These are phyloP conservation scores for Funneliformis mosseae DNA, from an alignment of 192 early-diverging fungal genomes.

Conservation along the genomic window DNA sequence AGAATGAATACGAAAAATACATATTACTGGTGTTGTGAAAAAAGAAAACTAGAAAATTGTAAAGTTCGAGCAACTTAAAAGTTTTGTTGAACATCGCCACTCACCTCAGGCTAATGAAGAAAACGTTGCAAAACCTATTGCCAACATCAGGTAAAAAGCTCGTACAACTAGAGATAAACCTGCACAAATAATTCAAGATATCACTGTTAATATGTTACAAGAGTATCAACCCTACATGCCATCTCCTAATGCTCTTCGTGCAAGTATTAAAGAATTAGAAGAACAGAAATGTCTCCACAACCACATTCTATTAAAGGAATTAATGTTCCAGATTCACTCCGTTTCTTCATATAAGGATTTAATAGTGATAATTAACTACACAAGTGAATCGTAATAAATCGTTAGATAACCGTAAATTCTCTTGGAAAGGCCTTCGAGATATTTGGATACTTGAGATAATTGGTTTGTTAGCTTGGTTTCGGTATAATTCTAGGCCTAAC, in stretches of 20 bases:
- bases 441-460: too few relatives aligned
- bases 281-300: too few relatives aligned
- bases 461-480: too few relatives aligned
- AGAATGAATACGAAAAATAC: not conserved
- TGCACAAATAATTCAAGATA: conserved; percentile 16
- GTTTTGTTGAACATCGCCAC: not conserved
- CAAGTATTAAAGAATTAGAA: conserved; percentile 1
- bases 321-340: too few relatives aligned
- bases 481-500: too few relatives aligned
- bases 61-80: not conserved
- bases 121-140: not conserved
- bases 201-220: not conserved
- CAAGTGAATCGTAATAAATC: too few relatives aligned
- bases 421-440: too few relatives aligned
- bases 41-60: not conserved
- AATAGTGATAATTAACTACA: too few relatives aligned
- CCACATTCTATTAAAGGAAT: too few relatives aligned
- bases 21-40: conserved; percentile 24
- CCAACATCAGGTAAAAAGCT: not conserved
- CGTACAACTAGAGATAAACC: not conserved
- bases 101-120: not conserved
- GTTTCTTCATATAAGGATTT: too few relatives aligned
- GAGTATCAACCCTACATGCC: not conserved
- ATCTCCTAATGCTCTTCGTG: not conserved
- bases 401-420: too few relatives aligned